Base-by-base conservation (phyloP, 768 basidiomycete species). In the Gloeopeniophorella convolvens region DNA sequence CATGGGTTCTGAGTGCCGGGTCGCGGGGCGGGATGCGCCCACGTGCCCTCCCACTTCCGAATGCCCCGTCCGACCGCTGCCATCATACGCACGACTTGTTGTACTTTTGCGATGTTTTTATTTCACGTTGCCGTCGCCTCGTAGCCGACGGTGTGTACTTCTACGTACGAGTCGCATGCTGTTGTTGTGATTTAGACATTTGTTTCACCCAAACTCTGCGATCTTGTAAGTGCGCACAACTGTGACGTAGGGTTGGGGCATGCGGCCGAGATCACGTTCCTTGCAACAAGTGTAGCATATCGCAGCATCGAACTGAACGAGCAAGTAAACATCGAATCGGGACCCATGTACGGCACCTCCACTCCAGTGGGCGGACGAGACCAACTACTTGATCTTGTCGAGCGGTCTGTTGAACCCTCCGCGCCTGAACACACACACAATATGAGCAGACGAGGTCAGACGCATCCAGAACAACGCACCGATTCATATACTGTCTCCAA, bases 401-500 rank as follows among this genome's bases (percentile, higher is more conserved):
- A 97, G 69, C 15, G 94, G 93, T 82, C 86, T 80, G 71, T 90
- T 88, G 72, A 92, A 88, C 42, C 89, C 88, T 56, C 90, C 89
- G 55, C 85, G 84, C 44, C 88, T 85, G 44, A 46, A 26, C 16
- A 18, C 18, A 48, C 31, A 5, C 28, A 56, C 45, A 27, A 48
- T 26, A 10, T 24, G 18, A 41, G 34, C 42, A 57, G 47, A 48
- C 40, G 9, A 50, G 49, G 49, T 56, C 23, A 59, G 24, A 55
- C 36, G 45, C 41, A 51, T 36, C 7, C 32, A 55, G 23, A 21
- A 18, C 27, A 53, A 45, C 75, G 41, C 59, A 83, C 81, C 92
- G 79, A 66, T 97, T 97, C 95, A 99, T 99, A 67, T 99, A 99
- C 68, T 98, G 95, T 57, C 92, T 76, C 94, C 92, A 95, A 21